phyloP scores from a whole-genome alignment of 2,329 filamentous ascomycete genomes.

The Fusarium redolens region DNA sequence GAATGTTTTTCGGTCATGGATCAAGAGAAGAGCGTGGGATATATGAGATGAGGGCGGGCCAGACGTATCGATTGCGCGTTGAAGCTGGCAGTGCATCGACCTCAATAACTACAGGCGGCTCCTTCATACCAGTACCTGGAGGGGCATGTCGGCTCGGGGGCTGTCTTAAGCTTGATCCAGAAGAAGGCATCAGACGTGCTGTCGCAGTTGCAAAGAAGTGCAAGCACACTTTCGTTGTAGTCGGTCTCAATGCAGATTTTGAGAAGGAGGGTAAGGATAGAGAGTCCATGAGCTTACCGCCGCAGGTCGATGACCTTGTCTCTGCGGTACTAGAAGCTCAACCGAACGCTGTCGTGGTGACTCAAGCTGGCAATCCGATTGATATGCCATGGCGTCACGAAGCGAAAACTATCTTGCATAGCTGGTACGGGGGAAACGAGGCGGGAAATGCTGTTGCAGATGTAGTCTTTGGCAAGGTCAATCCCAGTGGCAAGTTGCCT shows the following conservation, averaged over 20 bases:
- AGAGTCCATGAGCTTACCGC: conserved; percentile 20
- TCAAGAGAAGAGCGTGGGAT: conserved; percentile 46
- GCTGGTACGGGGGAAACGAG: conserved; percentile 32
- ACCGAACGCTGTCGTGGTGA: conserved; percentile 16
- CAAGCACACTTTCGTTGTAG: conserved; percentile 13
- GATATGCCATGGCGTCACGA: conserved; percentile 24
- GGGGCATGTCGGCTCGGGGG: conserved; percentile 35
- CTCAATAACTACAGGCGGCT: conserved; percentile 10
- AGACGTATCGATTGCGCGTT: conserved; percentile 20
- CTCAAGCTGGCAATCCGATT: conserved; percentile 26
- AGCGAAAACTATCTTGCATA: conserved; percentile 20
- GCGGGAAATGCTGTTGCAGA: conserved; percentile 26
- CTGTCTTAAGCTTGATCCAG: conserved; percentile 11
- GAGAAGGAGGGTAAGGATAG: conserved; percentile 32
- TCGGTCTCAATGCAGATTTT: conserved; percentile 20
- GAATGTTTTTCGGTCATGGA: conserved; percentile 51
- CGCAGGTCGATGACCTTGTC: conserved; percentile 20
- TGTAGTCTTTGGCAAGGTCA: conserved; percentile 16
- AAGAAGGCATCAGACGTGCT: conserved; percentile 10
- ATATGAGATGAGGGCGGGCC: neutral
- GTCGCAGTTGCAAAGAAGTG: conserved; percentile 6
- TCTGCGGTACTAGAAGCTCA: conserved; percentile 10
- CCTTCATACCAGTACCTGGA: conserved; percentile 23
- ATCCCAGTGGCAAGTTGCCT: conserved; percentile 25
- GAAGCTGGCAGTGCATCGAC: conserved; percentile 24